Evolutionary conservation across 768 basidiomycete species (phyloP).

Genomic region (Strobilomyces dryophilus): DNA sequence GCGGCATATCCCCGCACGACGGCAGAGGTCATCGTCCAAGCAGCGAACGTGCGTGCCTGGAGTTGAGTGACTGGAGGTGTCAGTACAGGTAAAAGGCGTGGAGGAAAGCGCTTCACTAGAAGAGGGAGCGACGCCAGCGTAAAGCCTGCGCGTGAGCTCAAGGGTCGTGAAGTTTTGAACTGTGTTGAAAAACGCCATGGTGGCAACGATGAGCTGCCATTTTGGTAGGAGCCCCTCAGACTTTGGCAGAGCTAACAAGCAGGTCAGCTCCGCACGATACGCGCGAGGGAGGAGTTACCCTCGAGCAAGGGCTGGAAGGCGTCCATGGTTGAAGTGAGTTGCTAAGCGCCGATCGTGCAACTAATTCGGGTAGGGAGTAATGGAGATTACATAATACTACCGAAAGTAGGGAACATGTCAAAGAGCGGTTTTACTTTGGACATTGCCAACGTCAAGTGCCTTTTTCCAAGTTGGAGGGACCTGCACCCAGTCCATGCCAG

Average conservation of each 20-base stretch:
- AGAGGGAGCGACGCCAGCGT: slow-evolving; percentile 43
- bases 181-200: slow-evolving; percentile 80
- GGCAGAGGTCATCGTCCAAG: slow-evolving; percentile 87
- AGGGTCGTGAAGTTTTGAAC: slow-evolving; percentile 78
- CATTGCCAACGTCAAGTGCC: slow-evolving; percentile 6
- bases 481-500: slow-evolving; percentile 28
- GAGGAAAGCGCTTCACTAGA: slow-evolving; percentile 30
- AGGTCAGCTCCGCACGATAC: not conserved
- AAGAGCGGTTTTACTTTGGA: slow-evolving; percentile 19
- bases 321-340: slow-evolving; percentile 2
- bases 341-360: slow-evolving; percentile 16
- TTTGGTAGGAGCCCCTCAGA: slow-evolving; percentile 70
- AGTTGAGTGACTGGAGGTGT: slow-evolving; percentile 66
- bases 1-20: slow-evolving; percentile 84
- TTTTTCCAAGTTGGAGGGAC: slow-evolving; percentile 21
- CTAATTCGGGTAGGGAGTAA: slow-evolving; percentile 3
- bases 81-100: not conserved
- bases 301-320: slow-evolving; percentile 21
- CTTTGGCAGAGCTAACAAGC: slow-evolving; percentile 54
- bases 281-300: slow-evolving; percentile 5
- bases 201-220: slow-evolving; percentile 84
- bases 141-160: slow-evolving; percentile 74
- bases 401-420: slow-evolving; percentile 14
- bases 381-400: slow-evolving; percentile 28
- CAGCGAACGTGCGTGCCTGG: slow-evolving; percentile 85